Percentiles rank a stretch among this genome's conserved stretches.
phyloP scores from a whole-genome alignment of 805 yeast species.

The Yarrowia sp. region DNA sequence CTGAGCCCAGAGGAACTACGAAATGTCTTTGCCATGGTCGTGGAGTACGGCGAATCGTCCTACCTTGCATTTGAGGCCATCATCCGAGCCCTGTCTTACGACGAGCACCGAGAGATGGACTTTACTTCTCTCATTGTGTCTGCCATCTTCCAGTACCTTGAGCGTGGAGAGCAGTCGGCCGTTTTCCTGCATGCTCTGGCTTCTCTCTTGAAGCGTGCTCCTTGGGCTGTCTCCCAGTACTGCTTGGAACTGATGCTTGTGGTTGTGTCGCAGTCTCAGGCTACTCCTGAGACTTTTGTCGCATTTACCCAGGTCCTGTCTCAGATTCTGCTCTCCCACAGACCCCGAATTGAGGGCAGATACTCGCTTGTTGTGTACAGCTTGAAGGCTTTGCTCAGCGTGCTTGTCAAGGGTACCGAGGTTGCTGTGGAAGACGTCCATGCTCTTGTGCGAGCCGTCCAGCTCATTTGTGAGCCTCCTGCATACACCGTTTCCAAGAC shows the following conservation, averaged over 20 bases:
- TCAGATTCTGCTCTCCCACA: conserved; percentile 59
- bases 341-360: conserved; percentile 66
- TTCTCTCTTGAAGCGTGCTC: conserved; percentile 45
- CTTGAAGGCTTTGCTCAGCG: conserved; percentile 48
- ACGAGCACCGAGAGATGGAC: background rate
- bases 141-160: conserved; percentile 4
- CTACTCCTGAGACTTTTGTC: conserved; percentile 38
- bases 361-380: conserved; percentile 60
- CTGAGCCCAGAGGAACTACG: background rate
- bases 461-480: conserved; percentile 72
- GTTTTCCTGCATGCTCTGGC: background rate
- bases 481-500: conserved; percentile 35
- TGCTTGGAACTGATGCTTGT: conserved; percentile 54
- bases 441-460: conserved; percentile 55
- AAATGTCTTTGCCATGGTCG: background rate
- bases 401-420: conserved; percentile 16
- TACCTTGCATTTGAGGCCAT: conserved; percentile 3
- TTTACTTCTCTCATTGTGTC: background rate
- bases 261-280: conserved; percentile 37
- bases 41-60: background rate
- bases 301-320: conserved; percentile 52
- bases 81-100: background rate
- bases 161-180: conserved; percentile 8
- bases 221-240: conserved; percentile 65
- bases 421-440: conserved; percentile 43